Evolutionary conservation across 495 filamentous ascomycete species (phyloP).

Genomic region (Xylaria sp.): DNA sequence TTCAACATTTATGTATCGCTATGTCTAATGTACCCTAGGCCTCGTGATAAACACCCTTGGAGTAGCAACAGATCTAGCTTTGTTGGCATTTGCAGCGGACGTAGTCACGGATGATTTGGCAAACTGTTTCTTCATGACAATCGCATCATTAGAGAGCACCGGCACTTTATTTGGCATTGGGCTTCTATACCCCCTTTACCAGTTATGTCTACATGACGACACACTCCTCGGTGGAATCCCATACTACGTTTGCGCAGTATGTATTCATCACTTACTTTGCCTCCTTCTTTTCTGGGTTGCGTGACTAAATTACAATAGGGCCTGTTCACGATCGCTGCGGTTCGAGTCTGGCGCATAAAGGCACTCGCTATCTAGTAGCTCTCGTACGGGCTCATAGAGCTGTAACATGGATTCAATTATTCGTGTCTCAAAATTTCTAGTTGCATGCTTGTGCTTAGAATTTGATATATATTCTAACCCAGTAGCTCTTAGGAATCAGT

Average conservation of each 20-base stretch:
- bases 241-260: not conserved
- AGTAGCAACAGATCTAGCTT: slow-evolving; percentile 5
- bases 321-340: not conserved
- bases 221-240: slow-evolving; percentile 11
- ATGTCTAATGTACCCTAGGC: not conserved
- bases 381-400: not conserved
- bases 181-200: not conserved
- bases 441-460: not conserved
- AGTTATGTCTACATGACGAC: not conserved
- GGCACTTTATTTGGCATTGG: not conserved
- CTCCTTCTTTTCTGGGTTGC: not conserved
- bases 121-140: not conserved
- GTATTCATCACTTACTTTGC: not conserved
- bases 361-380: not conserved
- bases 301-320: not conserved
- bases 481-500: not conserved
- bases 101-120: not conserved
- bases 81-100: not conserved
- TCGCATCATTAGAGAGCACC: slow-evolving; percentile 3
- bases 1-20: too few species aligned
- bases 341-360: not conserved
- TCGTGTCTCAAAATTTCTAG: not conserved
- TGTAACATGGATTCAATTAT: not conserved
- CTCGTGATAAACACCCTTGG: slow-evolving; percentile 8
- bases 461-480: not conserved